Evolutionary conservation across 805 yeast genomes (phyloP), one percentile per base, ranked within the genome.

Genomic region (Huiozyma naganishii): DNA sequence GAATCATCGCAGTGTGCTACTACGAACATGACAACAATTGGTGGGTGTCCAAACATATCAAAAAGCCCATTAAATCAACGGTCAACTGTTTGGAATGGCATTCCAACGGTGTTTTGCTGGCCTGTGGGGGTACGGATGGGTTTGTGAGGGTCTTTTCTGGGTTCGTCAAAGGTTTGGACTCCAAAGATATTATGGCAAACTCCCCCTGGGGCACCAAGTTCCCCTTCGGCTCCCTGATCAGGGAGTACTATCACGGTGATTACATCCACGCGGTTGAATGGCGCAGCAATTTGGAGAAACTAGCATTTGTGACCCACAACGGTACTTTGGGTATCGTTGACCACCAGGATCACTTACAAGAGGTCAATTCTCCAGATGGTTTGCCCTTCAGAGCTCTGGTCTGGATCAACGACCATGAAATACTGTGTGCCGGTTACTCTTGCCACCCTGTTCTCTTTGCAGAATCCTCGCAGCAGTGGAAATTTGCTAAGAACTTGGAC

Each of bases 1-100:
- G 97, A 47, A 83, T 84, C 49, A 81, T 92, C 64, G 96, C 97
- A 7, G 84, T 92, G 41, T 92, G 98, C 69, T 92, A 89, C 68
- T 92, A 83, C 62, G 98, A 92, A 67, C 83, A 73, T 49, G 96
- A 88, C 56, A 92, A 90, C 63, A 95, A 92, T 62, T 92, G 99
- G 99, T 92, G 99, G 99, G 89, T 92, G 41, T 86, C 97, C 10
- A 90, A 90, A 66, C 98, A 90, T 68, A 83, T 92, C 66, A 89
- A 89, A 70, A 87, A 85, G 65, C 95, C 97, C n/a, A 71, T 92
- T 55, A 80, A 82, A 62, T 83, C 95, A 8, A 87, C 97, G 30
- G 74, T 89, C 52, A 72, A 89, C 51, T 72, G 83, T 39, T 71
- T 90, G 44, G 80, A 80, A 50, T 89, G 98, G 98, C 97, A 92